Evolutionary conservation across 108 stramenopile species (phyloP), one percentile per base, ranked within the genome.

Genomic region (Parietichytrium sp.): DNA sequence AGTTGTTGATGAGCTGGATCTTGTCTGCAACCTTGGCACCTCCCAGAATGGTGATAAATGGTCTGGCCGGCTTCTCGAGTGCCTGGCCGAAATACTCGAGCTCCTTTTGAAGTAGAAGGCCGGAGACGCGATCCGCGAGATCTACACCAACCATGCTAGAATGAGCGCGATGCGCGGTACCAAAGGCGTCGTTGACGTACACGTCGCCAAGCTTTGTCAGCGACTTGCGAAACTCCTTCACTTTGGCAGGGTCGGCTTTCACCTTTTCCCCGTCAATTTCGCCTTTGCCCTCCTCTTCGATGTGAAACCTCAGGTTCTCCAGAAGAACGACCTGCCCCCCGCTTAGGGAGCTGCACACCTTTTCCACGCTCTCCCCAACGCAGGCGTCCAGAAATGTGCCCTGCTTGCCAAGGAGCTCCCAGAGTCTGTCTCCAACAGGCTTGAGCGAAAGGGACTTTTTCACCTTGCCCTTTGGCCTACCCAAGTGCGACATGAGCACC

Each of bases 181-280:
- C 98, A 84, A 98, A 98, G 31, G 98, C 98, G 86, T 98, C 98
- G 92, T 95, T 97, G 53, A 97, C 96, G 88, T 94, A 98, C 80
- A 94, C 93, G 93, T 55, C 93, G 92, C 88, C 92, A 87, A 79
- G 94, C 52, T 91, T 94, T 47, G 93, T 93, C 18, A 96, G 83
- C 26, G 92, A 93, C 3, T 84, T 91, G 12, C 91, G 83, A 18
- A 96, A 89, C 53, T 83, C 90, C 61, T 72, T 72, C 23, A 72
- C 61, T 20, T 31, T 38, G 29, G 16, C 61, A n/a, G 61, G 61
- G 33, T 72, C 61, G 6, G 61, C 61, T 25, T 72, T 72, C 20
- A 72, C 61, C 61, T 72, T 72, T 84, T 95, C 94, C 90, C 93
- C 94, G 87, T 99, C 89, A 82, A 97, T 97, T 8, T 85, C 79